These are phyloP conservation scores for Fraxinus nigra DNA, from an alignment of 305 asterid genomes.

Conservation along the genomic window DNA sequence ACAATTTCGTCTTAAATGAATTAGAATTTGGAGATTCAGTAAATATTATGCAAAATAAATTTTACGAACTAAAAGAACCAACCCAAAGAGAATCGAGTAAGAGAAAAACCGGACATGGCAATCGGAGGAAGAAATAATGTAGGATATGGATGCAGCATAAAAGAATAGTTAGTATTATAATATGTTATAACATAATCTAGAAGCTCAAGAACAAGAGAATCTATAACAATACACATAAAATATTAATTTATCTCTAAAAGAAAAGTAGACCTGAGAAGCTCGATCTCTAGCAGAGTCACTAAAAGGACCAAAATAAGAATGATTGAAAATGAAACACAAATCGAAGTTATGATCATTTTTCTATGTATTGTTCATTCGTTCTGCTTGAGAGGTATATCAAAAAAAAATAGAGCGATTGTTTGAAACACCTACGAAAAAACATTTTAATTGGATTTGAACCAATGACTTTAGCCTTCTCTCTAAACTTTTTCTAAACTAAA, in stretches of 20 bases:
- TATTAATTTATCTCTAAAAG: background rate
- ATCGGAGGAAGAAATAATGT: background rate
- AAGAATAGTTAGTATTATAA: background rate
- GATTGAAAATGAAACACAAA: too few relatives aligned
- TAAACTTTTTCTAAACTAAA: too few relatives aligned
- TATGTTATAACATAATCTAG: background rate
- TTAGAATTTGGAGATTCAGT: background rate
- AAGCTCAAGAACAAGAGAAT: background rate
- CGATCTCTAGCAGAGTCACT: background rate
- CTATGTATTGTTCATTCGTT: background rate
- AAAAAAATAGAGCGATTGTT: too few relatives aligned
- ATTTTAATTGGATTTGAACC: background rate
- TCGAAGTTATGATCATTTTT: too few relatives aligned
- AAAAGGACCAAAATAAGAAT: too few relatives aligned
- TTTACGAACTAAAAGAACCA: background rate
- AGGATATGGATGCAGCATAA: background rate
- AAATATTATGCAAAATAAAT: too few relatives aligned
- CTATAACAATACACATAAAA: too few relatives aligned
- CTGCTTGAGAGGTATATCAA: background rate
- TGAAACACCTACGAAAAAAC: background rate
- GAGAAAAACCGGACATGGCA: background rate
- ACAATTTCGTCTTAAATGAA: background rate
- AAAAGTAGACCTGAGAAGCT: background rate
- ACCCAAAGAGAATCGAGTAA: background rate
- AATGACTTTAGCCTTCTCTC: background rate